phyloP scores from a whole-genome alignment of 2,329 filamentous ascomycete genomes.

The Mariannaea sp. region DNA sequence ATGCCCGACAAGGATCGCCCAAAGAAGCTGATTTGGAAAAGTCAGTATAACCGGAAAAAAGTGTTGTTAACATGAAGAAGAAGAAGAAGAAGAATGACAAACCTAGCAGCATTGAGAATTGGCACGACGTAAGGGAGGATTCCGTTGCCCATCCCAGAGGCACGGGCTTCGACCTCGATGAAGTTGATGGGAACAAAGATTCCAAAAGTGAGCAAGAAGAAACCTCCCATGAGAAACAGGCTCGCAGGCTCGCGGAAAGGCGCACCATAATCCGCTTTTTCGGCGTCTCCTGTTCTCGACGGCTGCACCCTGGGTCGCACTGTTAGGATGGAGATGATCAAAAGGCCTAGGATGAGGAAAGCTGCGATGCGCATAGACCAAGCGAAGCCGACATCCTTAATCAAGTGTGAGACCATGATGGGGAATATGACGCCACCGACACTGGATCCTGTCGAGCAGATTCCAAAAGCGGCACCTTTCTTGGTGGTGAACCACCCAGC shows the following conservation, averaged over 20 bases:
- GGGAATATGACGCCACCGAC: conserved; percentile 49
- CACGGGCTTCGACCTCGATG: conserved; percentile 41
- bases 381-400: conserved; percentile 42
- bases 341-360: conserved; percentile 44
- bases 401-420: conserved; percentile 46
- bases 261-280: conserved; percentile 37
- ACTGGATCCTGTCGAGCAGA: conserved; percentile 43
- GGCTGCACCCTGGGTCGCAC: conserved; percentile 34
- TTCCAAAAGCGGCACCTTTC: conserved; percentile 44
- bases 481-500: conserved; percentile 42
- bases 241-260: conserved; percentile 41
- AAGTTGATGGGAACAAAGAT: conserved; percentile 47
- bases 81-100: neutral
- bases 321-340: conserved; percentile 41
- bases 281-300: conserved; percentile 35
- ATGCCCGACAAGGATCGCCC: conserved; percentile 43
- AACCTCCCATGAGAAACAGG: conserved; percentile 37
- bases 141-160: conserved; percentile 34
- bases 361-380: conserved; percentile 49
- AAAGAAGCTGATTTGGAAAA: conserved; percentile 36
- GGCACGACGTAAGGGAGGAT: conserved; percentile 44
- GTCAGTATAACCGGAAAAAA: neutral
- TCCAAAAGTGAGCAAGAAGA: conserved; percentile 43
- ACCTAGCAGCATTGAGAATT: conserved; percentile 45
- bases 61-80: too few relatives aligned